A percentile compares a stretch with the other conserved stretches of the same genome.
Evolutionary conservation across 164 flowering plant species (phyloP).

Genomic region (Euptelea pleiosperma): DNA sequence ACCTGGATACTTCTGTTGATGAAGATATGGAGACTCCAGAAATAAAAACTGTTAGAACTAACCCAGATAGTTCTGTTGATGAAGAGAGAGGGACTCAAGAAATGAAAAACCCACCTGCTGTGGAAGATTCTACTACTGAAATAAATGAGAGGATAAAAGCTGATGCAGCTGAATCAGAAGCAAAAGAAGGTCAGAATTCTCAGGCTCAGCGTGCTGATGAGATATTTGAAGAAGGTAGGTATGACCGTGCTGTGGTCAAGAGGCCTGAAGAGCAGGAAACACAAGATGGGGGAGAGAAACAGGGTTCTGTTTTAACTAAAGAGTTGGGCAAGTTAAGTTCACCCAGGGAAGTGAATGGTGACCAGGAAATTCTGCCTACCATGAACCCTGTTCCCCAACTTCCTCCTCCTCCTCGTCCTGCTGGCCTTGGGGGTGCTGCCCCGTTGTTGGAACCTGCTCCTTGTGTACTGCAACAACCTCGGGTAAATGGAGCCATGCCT

Average conservation of each 20-base stretch:
- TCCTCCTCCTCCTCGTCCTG: constrained; percentile 68
- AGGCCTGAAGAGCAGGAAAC: too few species aligned
- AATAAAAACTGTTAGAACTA: too few species aligned
- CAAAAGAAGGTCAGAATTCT: constrained; percentile 14
- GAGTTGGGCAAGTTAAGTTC: constrained; percentile 4
- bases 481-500: constrained; percentile 63
- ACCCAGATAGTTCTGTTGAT: too few species aligned
- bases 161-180: constrained; percentile 15
- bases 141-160: constrained; percentile 13
- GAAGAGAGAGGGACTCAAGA: too few species aligned
- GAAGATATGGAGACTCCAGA: constrained; percentile 10
- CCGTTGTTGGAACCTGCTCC: constrained; percentile 77
- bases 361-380: constrained; percentile 18
- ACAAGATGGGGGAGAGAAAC: too few species aligned
- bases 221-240: constrained; percentile 17
- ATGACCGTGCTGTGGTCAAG: too few species aligned
- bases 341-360: constrained; percentile 13
- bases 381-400: constrained; percentile 20
- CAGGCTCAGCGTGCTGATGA: constrained; percentile 14
- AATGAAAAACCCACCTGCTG: constrained; percentile 6
- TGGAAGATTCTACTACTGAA: constrained; percentile 14
- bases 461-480: constrained; percentile 62
- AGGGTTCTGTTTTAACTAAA: constrained; percentile 1
- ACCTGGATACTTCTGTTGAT: constrained; percentile 14
- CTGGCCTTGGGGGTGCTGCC: constrained; percentile 94